Base-by-base conservation (phyloP, 306 rosid species). In the Cicer chorassanicum region DNA sequence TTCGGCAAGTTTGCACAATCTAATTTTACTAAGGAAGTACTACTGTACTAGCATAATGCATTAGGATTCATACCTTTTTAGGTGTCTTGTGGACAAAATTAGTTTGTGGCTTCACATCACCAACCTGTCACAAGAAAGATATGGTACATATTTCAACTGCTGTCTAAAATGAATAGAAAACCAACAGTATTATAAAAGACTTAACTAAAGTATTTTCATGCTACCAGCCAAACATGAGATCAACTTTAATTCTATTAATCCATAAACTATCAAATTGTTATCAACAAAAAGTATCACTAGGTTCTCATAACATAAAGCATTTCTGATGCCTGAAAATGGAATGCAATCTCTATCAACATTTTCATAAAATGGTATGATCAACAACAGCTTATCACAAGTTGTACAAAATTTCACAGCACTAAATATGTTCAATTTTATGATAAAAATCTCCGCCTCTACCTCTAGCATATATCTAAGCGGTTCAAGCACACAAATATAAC, bases 1-100 rank as follows among this genome's bases (percentile, higher is more conserved):
- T 72, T 44, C 73, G 41, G 13, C 74, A 68, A 50, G 71, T 40
- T 48, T 53, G 42, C 40, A 19, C 63, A 61, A 60, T 44, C 74
- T 43, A 68, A 15, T 67, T 41, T 53, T 59, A 36, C 13, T 24
- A 41, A 48, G 51, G 29, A 65, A 48, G 66, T 46, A 56, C 74
- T 76, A 68, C 24, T 51, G 66, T 46, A 56, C 74, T 76, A 68
- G 38, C 57, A 24, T n/a, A 60, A 9, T 34, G 55, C 68, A 57
- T 50, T 48, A 59, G 39, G 53, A n/a, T 45, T 61, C 73, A 19
- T 82, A 92, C 99, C 92, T 86, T 89, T 73, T 89, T 92, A 14
- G 99, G 88, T 24, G 84, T 70, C 86, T 95, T 95, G 85, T 92
- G 99, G 77, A 92, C 75, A 54, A 92, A 88, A 82, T 62, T 79